Evolutionary conservation across 805 yeast species (phyloP).

Genomic region (Candida montana): DNA sequence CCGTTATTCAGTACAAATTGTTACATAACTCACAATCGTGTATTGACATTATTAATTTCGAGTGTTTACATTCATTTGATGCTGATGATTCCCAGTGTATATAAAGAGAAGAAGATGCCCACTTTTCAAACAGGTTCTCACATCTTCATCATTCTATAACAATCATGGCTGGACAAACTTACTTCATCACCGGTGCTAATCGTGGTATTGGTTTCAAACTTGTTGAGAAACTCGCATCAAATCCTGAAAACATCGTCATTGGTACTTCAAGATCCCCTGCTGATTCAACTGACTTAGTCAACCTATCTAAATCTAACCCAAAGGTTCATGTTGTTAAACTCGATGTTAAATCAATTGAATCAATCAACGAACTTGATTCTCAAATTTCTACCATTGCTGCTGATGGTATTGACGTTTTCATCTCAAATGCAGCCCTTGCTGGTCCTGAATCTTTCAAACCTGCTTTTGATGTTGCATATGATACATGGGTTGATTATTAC

Average conservation of each 20-base stretch:
- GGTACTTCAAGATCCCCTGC: not conserved
- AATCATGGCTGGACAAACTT: conserved; percentile 1
- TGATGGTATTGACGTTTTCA: conserved; percentile 13
- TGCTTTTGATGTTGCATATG: conserved; percentile 2
- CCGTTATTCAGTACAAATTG: no score
- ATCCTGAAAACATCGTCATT: conserved; percentile 1
- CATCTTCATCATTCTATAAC: not conserved
- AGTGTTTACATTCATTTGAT: no score
- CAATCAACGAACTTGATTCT: conserved; percentile 6
- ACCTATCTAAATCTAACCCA: conserved; percentile 1
- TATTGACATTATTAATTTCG: no score
- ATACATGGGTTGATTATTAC: conserved; percentile 6
- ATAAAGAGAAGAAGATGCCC: no score
- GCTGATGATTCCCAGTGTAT: no score
- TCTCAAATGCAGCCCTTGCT: conserved; percentile 15
- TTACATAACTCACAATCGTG: no score
- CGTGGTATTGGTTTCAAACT: conserved; percentile 7
- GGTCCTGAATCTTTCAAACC: not conserved
- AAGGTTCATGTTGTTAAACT: conserved; percentile 10
- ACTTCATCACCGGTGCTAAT: conserved; percentile 7
- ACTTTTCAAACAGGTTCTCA: no score
- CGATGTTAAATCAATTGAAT: conserved; percentile 10
- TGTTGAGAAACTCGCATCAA: not conserved
- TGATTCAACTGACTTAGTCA: conserved; percentile 1
- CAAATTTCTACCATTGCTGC: conserved; percentile 5